Evolutionary conservation across 192 early-diverging fungal genomes (phyloP).

Genomic region (Coemansia sp.): DNA sequence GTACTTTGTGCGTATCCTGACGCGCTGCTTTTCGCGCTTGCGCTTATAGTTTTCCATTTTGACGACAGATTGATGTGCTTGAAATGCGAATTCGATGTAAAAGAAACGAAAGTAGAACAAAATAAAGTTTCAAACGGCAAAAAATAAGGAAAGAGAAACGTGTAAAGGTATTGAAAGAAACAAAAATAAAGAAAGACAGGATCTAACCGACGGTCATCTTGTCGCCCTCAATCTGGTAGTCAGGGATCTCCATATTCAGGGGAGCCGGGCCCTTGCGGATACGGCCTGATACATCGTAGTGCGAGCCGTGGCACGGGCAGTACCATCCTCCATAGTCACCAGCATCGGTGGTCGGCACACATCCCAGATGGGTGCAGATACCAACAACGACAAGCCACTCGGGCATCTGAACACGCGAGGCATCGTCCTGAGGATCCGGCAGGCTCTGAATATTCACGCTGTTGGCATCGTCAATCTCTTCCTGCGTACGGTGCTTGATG

Average conservation of each 20-base stretch:
- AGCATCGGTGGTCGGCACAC: conserved; percentile 96
- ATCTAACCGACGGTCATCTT: conserved; percentile 86
- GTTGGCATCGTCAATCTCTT: conserved; percentile 93
- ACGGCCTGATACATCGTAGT: conserved; percentile 98
- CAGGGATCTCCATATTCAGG: conserved; percentile 96
- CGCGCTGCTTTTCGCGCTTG: conserved; percentile 53
- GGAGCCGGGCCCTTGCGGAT: conserved; percentile 98
- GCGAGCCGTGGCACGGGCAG: conserved; percentile 99
- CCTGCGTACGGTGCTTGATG: conserved; percentile 91
- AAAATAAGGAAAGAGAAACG: conserved; percentile 4
- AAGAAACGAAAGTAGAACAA: not conserved
- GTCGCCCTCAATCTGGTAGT: conserved; percentile 69
- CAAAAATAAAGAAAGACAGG: not conserved
- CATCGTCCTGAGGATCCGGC: conserved; percentile 90
- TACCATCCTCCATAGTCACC: conserved; percentile 99
- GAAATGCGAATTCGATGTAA: not conserved
- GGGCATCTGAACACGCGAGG: conserved; percentile 83
- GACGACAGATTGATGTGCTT: not conserved
- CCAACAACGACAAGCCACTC: conserved; percentile 98
- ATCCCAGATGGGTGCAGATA: conserved; percentile 86
- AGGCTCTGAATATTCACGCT: conserved; percentile 73
- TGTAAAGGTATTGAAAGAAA: conserved; percentile 5
- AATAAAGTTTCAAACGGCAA: not conserved
- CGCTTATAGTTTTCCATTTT: conserved; percentile 52
- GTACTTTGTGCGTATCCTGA: conserved; percentile 66